Conservation (phyloP, 495 filamentous ascomycete genomes). For the Parachaetomium inaequale region DNA sequence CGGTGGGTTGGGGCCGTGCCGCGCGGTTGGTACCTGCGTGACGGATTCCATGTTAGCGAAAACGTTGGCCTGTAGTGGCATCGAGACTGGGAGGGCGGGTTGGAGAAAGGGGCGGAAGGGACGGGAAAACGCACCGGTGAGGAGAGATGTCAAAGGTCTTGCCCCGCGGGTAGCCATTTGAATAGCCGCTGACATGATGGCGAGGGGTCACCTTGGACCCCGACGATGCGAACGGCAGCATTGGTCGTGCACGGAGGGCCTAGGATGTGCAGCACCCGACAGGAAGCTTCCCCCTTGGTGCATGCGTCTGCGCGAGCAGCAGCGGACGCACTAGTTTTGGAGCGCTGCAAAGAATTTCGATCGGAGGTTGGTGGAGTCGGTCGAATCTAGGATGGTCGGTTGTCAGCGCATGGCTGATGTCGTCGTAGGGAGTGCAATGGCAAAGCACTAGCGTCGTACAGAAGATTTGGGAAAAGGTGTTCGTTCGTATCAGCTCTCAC, state of each 20-base stretch:
- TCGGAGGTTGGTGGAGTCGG: neutral
- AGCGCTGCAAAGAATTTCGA: neutral
- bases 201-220: conserved; percentile 55
- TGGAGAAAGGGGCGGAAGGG: neutral
- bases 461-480: conserved; percentile 32
- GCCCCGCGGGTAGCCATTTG: conserved; percentile 71
- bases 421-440: conserved; percentile 17
- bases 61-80: neutral
- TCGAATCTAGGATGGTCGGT: conserved; percentile 1
- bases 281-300: conserved; percentile 16
- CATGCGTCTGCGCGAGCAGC: conserved; percentile 6
- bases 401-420: conserved; percentile 32
- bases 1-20: conserved; percentile 65
- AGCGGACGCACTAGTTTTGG: neutral
- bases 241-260: conserved; percentile 23
- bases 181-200: conserved; percentile 62
- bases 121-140: conserved; percentile 60
- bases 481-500: conserved; percentile 33
- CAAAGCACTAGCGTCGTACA: conserved; percentile 27
- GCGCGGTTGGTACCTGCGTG: conserved; percentile 77
- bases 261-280: conserved; percentile 12
- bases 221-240: conserved; percentile 44
- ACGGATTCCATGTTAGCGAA: neutral
- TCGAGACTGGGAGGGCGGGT: neutral
- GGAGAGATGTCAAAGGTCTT: conserved; percentile 82